Evolutionary conservation across 495 filamentous ascomycete genomes (phyloP), one percentile per base, ranked within the genome.

Genomic region (Trichoderma erinaceum): DNA sequence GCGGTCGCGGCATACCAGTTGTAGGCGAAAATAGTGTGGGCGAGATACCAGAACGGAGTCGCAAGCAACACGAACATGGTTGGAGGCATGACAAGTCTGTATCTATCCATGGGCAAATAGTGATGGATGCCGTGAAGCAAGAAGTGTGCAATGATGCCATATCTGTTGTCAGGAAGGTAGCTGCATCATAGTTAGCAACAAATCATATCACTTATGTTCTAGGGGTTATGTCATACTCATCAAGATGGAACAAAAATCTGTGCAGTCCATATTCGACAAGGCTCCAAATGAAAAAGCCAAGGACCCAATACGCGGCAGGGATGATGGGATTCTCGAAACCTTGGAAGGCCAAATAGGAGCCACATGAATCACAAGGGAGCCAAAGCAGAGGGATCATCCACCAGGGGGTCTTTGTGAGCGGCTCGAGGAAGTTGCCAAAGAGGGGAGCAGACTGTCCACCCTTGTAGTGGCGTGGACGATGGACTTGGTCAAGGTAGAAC

Each of bases 391-490:
- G 96, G 16, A 98, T 84, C 58, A 95, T 74, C 86, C 89, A 98
- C 93, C 93, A 98, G 7, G 93, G 85, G 10, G 96, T 98, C 80
- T 93, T 90, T 77, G 89, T 92, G 32, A 99, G 80, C 8, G 96
- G 96, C 78, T 99, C 96, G 13, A 99, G 83, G 79, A 98, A 95
- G 78, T 99, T 99, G 52, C 96, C 96, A 78, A 99, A 99, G 38
- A 99, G 78, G 8, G 95, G 96, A 41, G 96, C 95, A 6, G 93
- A 97, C 68, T 87, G 87, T 50, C 95, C 95, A 66, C 92, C 92
- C 72, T 86, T 93, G 84, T 97, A 98, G 80, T 98, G 92, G 67
- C 94, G 87, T 29, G 94, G 94, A 63, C 94, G 87, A 76, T 99
- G 96, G 44, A 99, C 90, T 78, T 99, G 93, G 65, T 97, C 88